These are phyloP conservation scores for Cokeromyces recurvatus DNA, from an alignment of 371 early-diverging fungal genomes.

Conservation along the genomic window DNA sequence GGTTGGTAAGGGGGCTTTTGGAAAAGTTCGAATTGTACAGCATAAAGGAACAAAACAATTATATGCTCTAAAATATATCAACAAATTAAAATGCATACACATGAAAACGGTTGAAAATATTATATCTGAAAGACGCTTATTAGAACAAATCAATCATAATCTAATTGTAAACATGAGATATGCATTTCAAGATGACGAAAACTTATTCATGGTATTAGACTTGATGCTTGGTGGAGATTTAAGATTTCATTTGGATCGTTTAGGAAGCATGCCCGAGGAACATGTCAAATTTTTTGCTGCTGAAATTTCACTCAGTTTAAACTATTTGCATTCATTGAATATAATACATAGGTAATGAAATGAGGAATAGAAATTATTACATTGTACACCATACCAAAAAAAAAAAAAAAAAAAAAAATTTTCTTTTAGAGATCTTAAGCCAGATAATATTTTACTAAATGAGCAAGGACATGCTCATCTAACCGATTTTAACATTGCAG, in stretches of 20 bases:
- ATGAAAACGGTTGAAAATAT: conserved; percentile 55
- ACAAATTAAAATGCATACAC: conserved; percentile 55
- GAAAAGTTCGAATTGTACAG: conserved; percentile 84
- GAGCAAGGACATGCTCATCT: conserved; percentile 82
- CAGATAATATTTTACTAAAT: conserved; percentile 90
- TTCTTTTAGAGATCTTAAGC: conserved; percentile 82
- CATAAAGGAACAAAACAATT: conserved; percentile 63
- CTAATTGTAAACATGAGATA: conserved; percentile 70
- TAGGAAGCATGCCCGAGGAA: conserved; percentile 61
- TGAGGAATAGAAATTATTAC: neutral
- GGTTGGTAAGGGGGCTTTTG: conserved; percentile 74
- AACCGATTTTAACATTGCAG: conserved; percentile 89
- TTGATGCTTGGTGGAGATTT: conserved; percentile 89
- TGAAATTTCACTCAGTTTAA: conserved; percentile 64
- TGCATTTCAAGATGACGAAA: conserved; percentile 82
- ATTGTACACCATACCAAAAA: neutral
- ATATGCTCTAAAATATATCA: conserved; percentile 63
- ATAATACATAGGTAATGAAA: conserved; percentile 48
- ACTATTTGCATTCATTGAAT: conserved; percentile 64
- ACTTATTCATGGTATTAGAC: conserved; percentile 79
- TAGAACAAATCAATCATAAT: conserved; percentile 48
- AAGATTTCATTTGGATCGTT: conserved; percentile 69
- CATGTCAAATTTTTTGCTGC: conserved; percentile 80
- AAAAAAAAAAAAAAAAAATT: neutral
- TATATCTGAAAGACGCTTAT: conserved; percentile 51